phyloP scores from a whole-genome alignment of 495 filamentous ascomycete species.

The Hypoxylon crocopeplum region DNA sequence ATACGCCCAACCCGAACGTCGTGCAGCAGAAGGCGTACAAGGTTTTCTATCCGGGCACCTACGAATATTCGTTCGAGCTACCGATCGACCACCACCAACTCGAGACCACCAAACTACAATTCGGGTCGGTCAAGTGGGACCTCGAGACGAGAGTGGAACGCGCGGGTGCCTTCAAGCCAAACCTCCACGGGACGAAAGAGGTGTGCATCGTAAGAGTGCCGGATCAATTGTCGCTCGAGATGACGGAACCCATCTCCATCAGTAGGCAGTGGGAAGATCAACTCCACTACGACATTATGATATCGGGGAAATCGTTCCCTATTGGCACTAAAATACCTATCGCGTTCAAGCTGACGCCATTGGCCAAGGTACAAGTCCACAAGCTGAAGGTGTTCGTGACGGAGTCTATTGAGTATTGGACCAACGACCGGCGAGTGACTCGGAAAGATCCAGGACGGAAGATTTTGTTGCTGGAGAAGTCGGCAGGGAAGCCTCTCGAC shows the following conservation, averaged over 20 bases:
- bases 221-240: slow-evolving; percentile 89
- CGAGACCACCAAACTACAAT: slow-evolving; percentile 89
- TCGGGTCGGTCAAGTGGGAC: slow-evolving; percentile 88
- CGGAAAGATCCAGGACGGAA: slow-evolving; percentile 85
- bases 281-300: slow-evolving; percentile 97
- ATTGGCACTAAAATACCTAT: slow-evolving; percentile 92
- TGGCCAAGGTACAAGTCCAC: slow-evolving; percentile 96
- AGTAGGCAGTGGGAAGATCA: slow-evolving; percentile 98
- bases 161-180: slow-evolving; percentile 90
- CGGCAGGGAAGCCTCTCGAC: slow-evolving; percentile 77
- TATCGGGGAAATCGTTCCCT: slow-evolving; percentile 97
- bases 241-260: slow-evolving; percentile 95
- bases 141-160: slow-evolving; percentile 88
- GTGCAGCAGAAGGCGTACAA: slow-evolving; percentile 88
- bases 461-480: slow-evolving; percentile 88
- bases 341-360: slow-evolving; percentile 93
- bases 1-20: slow-evolving; percentile 63
- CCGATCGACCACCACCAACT: slow-evolving; percentile 91
- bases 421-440: slow-evolving; percentile 84
- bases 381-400: slow-evolving; percentile 95
- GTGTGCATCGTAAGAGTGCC: slow-evolving; percentile 87
- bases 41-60: slow-evolving; percentile 86
- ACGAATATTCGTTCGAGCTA: slow-evolving; percentile 94
- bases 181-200: slow-evolving; percentile 84
- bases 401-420: slow-evolving; percentile 94